Evolutionary conservation across 306 rosid species (phyloP), one percentile per base, ranked within the genome.

Genomic region (Cicer cuneatum): DNA sequence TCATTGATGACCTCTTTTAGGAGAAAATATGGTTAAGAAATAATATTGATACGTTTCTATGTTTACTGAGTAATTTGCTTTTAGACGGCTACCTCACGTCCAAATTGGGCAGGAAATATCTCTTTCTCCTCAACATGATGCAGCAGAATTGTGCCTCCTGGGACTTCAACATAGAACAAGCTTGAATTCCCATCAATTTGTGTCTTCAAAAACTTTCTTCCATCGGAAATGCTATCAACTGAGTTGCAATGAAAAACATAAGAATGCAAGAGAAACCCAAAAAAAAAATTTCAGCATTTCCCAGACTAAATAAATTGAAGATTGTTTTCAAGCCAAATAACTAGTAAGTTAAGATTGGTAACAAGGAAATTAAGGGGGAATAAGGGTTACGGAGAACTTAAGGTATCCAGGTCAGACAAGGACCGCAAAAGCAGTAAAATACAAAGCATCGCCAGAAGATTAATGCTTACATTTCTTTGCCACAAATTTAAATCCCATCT

Each of bases 91-190:
- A 94, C 99, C 97, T 94, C 97, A 0, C 99, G 99, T 62, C 99
- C 99, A 89, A 94, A 94, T 64, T 94, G 99, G 11, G 86, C 89
- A 12, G 97, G 89, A 81, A 94, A 94, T 68, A 12, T 88, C 83
- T 86, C 97, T 15, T 78, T 87, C 72, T 88, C 93, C 63, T 88
- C 95, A 78, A 90, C 81, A 46, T 66, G 74, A 79, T 92, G 97
- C 43, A 89, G 85, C 13, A 94, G 72, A 60, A 85, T 60, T 75
- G 86, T 81, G 59, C 96, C 89, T 51, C 90, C 92, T 43, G 97
- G 92, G 60, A 88, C 80, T 81, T 94, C 95, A 76, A 68, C 96
- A 79, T 92, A 92, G 89, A 92, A 94, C 83, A 88, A 81, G 79
- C 97, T 90, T 74, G 79, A 83, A 73, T 87, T 79, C 72, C 85